These are phyloP conservation scores for Yamadazyma scolyti DNA, from an alignment of 805 yeast genomes.

Conservation along the genomic window DNA sequence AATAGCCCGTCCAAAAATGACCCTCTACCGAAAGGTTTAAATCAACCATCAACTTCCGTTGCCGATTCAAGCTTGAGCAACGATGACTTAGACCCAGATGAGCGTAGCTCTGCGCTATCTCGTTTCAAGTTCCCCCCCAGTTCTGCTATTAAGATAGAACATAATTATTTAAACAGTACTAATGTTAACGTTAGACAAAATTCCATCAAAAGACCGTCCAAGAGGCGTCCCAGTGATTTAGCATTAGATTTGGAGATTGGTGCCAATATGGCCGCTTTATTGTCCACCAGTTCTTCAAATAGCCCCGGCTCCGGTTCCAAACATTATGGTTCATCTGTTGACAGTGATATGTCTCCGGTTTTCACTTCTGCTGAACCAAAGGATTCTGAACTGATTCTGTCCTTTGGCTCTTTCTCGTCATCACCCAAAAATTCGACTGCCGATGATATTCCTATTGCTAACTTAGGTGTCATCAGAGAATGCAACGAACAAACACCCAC, in stretches of 20 bases:
- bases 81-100: conserved; percentile 40
- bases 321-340: conserved; percentile 35
- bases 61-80: conserved; percentile 14
- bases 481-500: conserved; percentile 26
- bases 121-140: conserved; percentile 13
- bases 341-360: conserved; percentile 40
- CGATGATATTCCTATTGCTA: conserved; percentile 6
- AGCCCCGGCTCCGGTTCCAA: conserved; percentile 1
- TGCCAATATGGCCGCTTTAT: conserved; percentile 42
- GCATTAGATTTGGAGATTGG: conserved; percentile 42
- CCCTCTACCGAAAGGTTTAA: conserved; percentile 43
- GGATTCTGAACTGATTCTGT: conserved; percentile 38
- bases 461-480: conserved; percentile 31
- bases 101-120: conserved; percentile 42
- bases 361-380: conserved; percentile 29
- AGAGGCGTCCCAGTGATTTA: conserved; percentile 9
- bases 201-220: conserved; percentile 1
- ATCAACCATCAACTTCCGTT: conserved; percentile 24
- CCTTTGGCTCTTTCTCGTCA: conserved; percentile 20
- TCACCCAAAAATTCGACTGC: conserved; percentile 4
- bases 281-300: conserved; percentile 7
- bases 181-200: conserved; percentile 2
- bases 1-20: conserved; percentile 61
- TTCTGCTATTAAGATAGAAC: conserved; percentile 16
- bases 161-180: conserved; percentile 4